Evolutionary conservation across 768 basidiomycete species (phyloP).

Genomic region (Termitomyces sp.): DNA sequence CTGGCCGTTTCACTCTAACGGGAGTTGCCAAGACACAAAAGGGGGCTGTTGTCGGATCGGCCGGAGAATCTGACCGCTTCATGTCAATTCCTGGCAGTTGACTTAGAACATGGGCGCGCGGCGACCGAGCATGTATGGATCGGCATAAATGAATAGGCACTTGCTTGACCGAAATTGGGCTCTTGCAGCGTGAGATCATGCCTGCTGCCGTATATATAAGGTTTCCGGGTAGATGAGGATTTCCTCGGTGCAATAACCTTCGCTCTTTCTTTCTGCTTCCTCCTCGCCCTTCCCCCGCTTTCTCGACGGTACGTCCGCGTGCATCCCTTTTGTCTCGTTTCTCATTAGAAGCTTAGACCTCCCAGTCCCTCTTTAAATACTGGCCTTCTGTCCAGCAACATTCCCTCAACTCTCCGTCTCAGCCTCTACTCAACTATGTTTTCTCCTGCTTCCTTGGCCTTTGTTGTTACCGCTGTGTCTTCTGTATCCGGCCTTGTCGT

Average conservation of each 20-base stretch:
- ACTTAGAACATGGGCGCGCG: neutral
- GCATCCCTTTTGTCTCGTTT: slow-evolving; percentile 24
- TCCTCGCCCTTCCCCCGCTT: slow-evolving; percentile 14
- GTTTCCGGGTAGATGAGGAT: slow-evolving; percentile 2
- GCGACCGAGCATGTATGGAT: slow-evolving; percentile 2
- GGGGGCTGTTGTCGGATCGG: neutral
- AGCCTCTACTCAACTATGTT: slow-evolving; percentile 28
- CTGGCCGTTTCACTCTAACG: neutral
- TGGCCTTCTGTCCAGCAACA: slow-evolving; percentile 13
- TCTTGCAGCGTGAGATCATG: slow-evolving; percentile 6
- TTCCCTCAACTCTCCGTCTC: slow-evolving; percentile 16
- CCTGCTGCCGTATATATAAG: slow-evolving; percentile 12
- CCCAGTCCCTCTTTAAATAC: slow-evolving; percentile 18
- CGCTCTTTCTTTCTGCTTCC: slow-evolving; percentile 15
- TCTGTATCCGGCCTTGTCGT: slow-evolving; percentile 34
- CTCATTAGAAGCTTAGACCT: slow-evolving; percentile 24
- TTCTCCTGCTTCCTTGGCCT: slow-evolving; percentile 30
- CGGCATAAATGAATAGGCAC: slow-evolving; percentile 7
- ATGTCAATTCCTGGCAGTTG: neutral
- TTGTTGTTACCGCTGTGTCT: slow-evolving; percentile 33
- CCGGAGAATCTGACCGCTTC: neutral
- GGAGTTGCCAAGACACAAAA: neutral
- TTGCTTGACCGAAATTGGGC: neutral
- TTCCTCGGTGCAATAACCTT: slow-evolving; percentile 15
- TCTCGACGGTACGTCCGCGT: slow-evolving; percentile 26